Base-by-base conservation (phyloP, 345 rosid genomes). In the Eutrema heterophyllum region DNA sequence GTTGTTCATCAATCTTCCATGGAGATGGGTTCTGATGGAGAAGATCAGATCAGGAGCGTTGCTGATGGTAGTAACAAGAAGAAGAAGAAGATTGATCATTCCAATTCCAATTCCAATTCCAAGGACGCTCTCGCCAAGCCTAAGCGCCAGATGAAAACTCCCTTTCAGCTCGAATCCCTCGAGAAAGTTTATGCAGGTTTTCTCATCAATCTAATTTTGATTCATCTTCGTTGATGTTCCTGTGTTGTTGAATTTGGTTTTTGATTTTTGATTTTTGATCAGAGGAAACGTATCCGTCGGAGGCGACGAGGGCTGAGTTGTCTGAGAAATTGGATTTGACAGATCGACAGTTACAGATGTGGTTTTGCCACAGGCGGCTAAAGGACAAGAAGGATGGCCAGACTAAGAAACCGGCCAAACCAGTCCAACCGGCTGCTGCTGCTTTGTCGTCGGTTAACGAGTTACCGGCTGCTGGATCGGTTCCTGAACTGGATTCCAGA, bases 291-390 rank as follows among this genome's bases (percentile, higher is more conserved):
- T 90, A 96, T 67, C 98, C 99, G 0, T 80, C 97, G 0, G 98
- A 92, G 81, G 83, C 87, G 5, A 82, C 83, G 68, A 84, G 98
- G 52, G 86, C 79, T 4, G 89, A 84, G 69, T 73, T 96, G 41
- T 92, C 99, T 1, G 88, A 88, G 78, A 90, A 86, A 74, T 85
- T 92, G 58, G 96, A 94, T 44, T 87, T 96, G 36, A 60, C 96
- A 18, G 99, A 96, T 81, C 90, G 99, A 80, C 99, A 96, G 71
- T 82, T 96, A 74, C 99, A 96, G 93, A 96, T 96, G 98, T 96
- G 99, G 99, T 96, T 96, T 80, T 96, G 99, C 62, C 99, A 96
- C 82, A 82, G 99, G 84, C 79, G 99, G 76, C 77, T 96, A 74
- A 96, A 92, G 82, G 98, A 96, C 74, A 92, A 87, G 82, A 96